Evolutionary conservation across 2,329 filamentous ascomycete genomes (phyloP).

Genomic region (Monosporascus cannonballus): DNA sequence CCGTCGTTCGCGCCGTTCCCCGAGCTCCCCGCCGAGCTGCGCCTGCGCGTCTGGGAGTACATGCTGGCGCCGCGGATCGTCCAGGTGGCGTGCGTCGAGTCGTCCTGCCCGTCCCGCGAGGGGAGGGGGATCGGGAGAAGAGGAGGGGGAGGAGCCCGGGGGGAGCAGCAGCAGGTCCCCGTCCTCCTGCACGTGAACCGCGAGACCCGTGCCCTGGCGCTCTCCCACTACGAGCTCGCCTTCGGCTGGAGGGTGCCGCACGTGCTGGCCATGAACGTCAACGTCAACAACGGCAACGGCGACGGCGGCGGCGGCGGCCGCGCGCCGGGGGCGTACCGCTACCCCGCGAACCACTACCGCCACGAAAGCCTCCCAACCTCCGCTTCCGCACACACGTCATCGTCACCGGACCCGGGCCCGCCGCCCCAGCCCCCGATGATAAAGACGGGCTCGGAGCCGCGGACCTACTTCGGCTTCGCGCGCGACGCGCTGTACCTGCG

Average conservation of each 20-base stretch:
- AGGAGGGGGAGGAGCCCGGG: constrained; percentile 7
- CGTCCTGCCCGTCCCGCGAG: constrained; percentile 15
- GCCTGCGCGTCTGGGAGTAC: constrained; percentile 40
- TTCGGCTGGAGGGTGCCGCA: constrained; percentile 42
- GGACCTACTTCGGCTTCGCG: constrained; percentile 42
- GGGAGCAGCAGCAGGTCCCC: constrained; percentile 25
- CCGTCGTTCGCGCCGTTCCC: constrained; percentile 27
- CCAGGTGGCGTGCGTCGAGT: constrained; percentile 34
- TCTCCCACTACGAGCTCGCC: constrained; percentile 37
- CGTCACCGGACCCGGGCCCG: not conserved
- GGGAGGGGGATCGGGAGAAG: constrained; percentile 1
- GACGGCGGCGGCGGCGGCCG: not conserved
- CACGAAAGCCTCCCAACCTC: not conserved
- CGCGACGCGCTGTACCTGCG: constrained; percentile 40
- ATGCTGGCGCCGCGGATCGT: constrained; percentile 40
- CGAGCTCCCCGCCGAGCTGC: constrained; percentile 40
- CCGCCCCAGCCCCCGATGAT: constrained; percentile 14
- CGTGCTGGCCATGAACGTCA: constrained; percentile 22
- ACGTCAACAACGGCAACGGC: no score
- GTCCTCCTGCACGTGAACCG: constrained; percentile 38
- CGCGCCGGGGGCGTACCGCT: not conserved
- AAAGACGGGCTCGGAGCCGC: constrained; percentile 26
- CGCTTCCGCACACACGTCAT: not conserved
- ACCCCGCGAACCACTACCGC: not conserved
- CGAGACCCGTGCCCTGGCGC: constrained; percentile 36